These are phyloP conservation scores for Phyllosticta citriasiana DNA, from an alignment of 2,329 filamentous ascomycete species.

Conservation along the genomic window DNA sequence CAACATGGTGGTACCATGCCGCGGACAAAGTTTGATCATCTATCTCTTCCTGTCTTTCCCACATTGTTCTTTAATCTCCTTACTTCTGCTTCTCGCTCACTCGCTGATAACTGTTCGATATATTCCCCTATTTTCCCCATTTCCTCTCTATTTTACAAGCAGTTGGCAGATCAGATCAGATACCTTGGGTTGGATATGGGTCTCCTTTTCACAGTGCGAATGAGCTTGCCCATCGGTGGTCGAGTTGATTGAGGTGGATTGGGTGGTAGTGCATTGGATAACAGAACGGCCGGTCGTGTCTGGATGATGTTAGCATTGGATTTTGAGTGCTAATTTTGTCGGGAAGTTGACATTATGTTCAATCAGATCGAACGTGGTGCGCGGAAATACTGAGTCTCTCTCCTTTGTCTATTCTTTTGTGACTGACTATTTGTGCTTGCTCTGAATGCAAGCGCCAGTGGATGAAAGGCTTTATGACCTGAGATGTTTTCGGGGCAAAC, in stretches of 20 bases:
- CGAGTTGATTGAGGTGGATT: background rate
- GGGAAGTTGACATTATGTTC: background rate
- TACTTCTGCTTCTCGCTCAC: background rate
- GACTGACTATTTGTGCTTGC: background rate
- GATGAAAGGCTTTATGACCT: too few species aligned
- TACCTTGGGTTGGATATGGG: background rate
- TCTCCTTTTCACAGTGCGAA: background rate
- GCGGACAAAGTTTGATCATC: background rate
- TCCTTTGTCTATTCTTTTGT: background rate
- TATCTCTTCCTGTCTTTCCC: background rate
- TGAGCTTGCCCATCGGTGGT: background rate
- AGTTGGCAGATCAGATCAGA: background rate
- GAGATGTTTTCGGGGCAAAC: too few species aligned
- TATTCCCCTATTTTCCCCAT: background rate
- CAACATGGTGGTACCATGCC: background rate
- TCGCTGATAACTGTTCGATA: background rate
- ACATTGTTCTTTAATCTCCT: background rate
- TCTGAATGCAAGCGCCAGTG: too few species aligned
- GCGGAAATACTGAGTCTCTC: background rate
- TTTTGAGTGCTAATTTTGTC: background rate
- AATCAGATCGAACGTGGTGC: background rate
- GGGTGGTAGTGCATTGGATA: background rate
- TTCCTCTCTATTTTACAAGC: background rate
- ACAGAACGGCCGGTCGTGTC: background rate
- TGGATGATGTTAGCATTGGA: background rate